Conservation (phyloP, 129 eudicot genomes). For the Sambucus nigra region DNA sequence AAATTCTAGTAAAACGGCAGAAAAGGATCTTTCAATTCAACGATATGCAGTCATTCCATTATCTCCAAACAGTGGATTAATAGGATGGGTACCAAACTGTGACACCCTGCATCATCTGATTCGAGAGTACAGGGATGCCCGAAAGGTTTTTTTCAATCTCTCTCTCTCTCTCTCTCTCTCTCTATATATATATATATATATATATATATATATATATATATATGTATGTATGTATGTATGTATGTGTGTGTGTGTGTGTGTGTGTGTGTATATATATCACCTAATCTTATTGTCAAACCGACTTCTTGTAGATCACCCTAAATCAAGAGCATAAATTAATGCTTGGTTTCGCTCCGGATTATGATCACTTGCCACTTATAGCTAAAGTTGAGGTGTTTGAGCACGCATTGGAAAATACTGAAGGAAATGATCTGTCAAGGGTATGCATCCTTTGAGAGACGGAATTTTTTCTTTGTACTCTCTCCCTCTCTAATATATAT, state of each 20-base stretch:
- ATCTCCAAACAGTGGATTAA: conserved; percentile 92
- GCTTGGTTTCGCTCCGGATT: conserved; percentile 92
- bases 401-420: conserved; percentile 79
- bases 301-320: conserved; percentile 48
- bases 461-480: background rate
- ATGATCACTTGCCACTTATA: conserved; percentile 90
- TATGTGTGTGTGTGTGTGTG: too few species aligned
- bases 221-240: too few species aligned
- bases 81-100: conserved; percentile 96
- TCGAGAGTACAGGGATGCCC: conserved; percentile 92
- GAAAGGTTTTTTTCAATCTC: conserved; percentile 28
- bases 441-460: conserved; percentile 29
- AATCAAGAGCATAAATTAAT: conserved; percentile 89
- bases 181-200: background rate
- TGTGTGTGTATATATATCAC: too few species aligned
- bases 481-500: background rate
- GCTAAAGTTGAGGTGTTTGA: conserved; percentile 95
- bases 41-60: conserved; percentile 87
- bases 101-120: conserved; percentile 97
- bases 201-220: too few species aligned
- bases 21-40: conserved; percentile 85
- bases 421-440: conserved; percentile 88
- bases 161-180: background rate
- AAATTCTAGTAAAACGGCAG: conserved; percentile 83
- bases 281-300: background rate